Conservation (phyloP, 257 asterid genomes). For the Penstemon eatonii region DNA sequence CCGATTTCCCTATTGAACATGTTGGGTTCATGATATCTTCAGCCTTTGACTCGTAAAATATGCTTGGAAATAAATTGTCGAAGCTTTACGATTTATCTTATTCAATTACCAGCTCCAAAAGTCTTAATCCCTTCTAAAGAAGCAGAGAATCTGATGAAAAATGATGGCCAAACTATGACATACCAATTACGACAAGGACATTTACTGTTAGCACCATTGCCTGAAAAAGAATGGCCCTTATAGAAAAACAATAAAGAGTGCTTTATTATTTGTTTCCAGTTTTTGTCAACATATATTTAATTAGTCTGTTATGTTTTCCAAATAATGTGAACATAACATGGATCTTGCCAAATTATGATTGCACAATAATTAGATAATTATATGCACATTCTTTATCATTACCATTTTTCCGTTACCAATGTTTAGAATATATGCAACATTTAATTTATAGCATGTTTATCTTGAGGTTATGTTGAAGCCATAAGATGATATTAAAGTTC, state of each 20-base stretch:
- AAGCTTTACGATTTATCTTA: background rate
- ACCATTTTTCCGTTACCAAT: background rate
- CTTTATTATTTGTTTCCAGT: background rate
- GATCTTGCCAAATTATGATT: background rate
- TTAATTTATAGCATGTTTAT: background rate
- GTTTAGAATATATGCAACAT: background rate
- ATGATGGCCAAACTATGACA: background rate
- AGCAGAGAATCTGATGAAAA: background rate
- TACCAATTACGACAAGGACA: background rate
- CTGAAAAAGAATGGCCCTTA: background rate
- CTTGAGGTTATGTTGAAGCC: background rate
- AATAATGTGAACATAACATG: background rate
- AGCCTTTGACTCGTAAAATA: background rate
- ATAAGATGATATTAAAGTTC: background rate
- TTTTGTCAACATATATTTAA: background rate
- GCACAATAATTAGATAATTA: background rate
- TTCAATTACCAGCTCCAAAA: background rate
- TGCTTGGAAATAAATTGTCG: background rate
- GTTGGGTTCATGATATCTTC: background rate
- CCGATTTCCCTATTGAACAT: background rate
- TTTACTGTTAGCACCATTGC: background rate
- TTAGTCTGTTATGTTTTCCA: background rate
- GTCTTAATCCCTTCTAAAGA: background rate
- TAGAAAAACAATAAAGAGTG: background rate
- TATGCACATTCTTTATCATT: background rate